These are phyloP conservation scores for Xeromyces bisporus DNA, from an alignment of 495 filamentous ascomycete genomes.

Conservation along the genomic window DNA sequence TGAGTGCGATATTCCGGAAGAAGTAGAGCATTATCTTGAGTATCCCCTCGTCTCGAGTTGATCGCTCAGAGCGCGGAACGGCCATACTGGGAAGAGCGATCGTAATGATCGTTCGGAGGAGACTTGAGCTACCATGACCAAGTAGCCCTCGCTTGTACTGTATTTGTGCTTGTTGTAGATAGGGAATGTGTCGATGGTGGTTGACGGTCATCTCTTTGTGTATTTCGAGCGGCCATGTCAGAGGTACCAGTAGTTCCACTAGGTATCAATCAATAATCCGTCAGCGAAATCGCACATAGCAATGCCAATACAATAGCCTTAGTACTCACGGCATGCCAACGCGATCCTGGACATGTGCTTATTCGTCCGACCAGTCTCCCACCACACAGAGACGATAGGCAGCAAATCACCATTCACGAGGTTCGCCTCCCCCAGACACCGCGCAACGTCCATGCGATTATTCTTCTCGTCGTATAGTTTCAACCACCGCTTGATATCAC, in stretches of 20 bases:
- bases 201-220: conserved; percentile 76
- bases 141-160: conserved; percentile 80
- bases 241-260: conserved; percentile 81
- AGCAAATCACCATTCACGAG: conserved; percentile 79
- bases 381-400: conserved; percentile 73
- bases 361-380: conserved; percentile 43
- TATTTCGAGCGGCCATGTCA: conserved; percentile 88
- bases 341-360: conserved; percentile 63
- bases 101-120: conserved; percentile 62
- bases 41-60: conserved; percentile 70
- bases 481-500: conserved; percentile 87
- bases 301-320: not conserved
- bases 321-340: conserved; percentile 52
- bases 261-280: too few species aligned
- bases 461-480: conserved; percentile 87
- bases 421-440: conserved; percentile 84
- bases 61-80: conserved; percentile 54
- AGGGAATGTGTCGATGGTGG: conserved; percentile 78
- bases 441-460: conserved; percentile 86
- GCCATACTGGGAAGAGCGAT: conserved; percentile 82
- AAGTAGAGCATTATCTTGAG: conserved; percentile 85
- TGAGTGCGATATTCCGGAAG: conserved; percentile 73
- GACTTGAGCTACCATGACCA: conserved; percentile 54
- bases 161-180: conserved; percentile 70
- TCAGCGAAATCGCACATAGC: too few species aligned